phyloP scores from a whole-genome alignment of 192 early-diverging fungal genomes.

The Endogone sp. region DNA sequence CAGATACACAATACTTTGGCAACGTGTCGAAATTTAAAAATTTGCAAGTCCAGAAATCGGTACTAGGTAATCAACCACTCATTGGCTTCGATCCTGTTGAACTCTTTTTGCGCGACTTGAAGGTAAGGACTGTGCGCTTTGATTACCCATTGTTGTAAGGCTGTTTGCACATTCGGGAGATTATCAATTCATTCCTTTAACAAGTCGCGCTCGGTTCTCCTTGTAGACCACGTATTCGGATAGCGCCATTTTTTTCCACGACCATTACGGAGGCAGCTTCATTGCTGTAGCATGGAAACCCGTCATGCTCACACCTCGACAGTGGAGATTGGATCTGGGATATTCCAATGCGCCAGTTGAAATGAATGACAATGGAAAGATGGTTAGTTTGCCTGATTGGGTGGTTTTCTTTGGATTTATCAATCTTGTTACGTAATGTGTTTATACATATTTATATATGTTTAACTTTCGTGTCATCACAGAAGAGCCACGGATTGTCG shows the following conservation, averaged over 20 bases:
- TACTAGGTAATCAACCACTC: conserved; percentile 55
- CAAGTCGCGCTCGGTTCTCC: neutral
- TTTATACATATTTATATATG: neutral
- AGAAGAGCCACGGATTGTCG: conserved; percentile 13
- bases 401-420: conserved; percentile 1
- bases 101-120: conserved; percentile 65
- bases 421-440: neutral
- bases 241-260: conserved; percentile 66
- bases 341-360: conserved; percentile 55
- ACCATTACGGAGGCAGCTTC: conserved; percentile 67
- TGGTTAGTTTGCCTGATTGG: conserved; percentile 43
- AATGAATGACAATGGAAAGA: conserved; percentile 34
- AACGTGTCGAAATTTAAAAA: conserved; percentile 71
- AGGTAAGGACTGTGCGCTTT: conserved; percentile 25
- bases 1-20: conserved; percentile 40
- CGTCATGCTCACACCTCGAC: conserved; percentile 38
- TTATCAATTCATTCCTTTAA: neutral
- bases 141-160: no score
- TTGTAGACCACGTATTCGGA: conserved; percentile 51
- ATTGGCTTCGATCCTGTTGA: conserved; percentile 75
- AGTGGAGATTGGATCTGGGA: conserved; percentile 61
- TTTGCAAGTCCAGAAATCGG: conserved; percentile 45
- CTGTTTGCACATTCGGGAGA: no score
- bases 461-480: neutral
- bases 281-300: conserved; percentile 72